A percentile compares a stretch with the other conserved stretches of the same genome.
These are phyloP conservation scores for Rhizomucor pusillus DNA, from an alignment of 371 early-diverging fungal genomes.

Conservation along the genomic window DNA sequence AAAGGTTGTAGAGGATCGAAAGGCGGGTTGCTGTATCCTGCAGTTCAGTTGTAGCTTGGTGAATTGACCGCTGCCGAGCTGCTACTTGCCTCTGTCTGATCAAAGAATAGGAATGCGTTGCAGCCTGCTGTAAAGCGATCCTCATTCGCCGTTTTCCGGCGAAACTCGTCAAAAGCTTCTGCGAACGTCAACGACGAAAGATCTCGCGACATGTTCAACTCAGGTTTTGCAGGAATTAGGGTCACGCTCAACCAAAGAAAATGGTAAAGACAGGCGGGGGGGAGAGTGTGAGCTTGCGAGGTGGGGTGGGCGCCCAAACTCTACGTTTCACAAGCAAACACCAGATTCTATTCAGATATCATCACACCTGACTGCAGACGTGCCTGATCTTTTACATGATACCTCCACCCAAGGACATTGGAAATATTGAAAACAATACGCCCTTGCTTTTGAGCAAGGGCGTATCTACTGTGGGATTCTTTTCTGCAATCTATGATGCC, in stretches of 20 bases:
- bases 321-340: no score
- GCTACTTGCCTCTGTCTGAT: slow-evolving; percentile 13
- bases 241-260: neutral
- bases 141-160: slow-evolving; percentile 7
- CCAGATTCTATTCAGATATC: no score
- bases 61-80: neutral
- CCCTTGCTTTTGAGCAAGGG: no score
- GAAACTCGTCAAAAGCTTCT: slow-evolving; percentile 8
- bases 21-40: slow-evolving; percentile 22
- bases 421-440: neutral
- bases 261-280: neutral
- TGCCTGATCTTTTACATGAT: no score
- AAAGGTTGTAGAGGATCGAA: slow-evolving; percentile 35
- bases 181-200: slow-evolving; percentile 8
- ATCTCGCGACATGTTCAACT: no score
- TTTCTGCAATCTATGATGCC: no score
- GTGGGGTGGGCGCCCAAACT: no score
- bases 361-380: no score
- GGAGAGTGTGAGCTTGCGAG: no score
- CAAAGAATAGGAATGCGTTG: slow-evolving; percentile 13
- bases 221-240: no score
- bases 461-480: no score
- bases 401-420: neutral
- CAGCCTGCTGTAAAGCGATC: slow-evolving; percentile 15
- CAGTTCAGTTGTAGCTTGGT: neutral